These are phyloP conservation scores for Terfezia claveryi DNA, from an alignment of 495 filamentous ascomycete genomes.

Conservation along the genomic window DNA sequence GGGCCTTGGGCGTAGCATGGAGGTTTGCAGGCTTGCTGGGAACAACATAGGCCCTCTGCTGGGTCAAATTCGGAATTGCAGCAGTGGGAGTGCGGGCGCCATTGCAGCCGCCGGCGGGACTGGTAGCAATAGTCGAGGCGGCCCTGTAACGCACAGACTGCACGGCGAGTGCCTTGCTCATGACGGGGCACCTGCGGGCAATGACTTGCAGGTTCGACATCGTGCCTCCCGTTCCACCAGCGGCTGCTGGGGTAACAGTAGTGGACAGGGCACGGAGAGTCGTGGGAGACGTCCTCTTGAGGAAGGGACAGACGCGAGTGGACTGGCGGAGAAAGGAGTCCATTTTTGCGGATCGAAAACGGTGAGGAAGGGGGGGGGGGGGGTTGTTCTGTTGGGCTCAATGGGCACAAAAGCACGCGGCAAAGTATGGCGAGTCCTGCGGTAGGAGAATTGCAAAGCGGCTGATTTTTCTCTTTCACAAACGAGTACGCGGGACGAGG, in stretches of 20 bases:
- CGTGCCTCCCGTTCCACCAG: slow-evolving; percentile 61
- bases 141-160: slow-evolving; percentile 39
- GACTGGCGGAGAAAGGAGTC: slow-evolving; percentile 86
- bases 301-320: slow-evolving; percentile 85
- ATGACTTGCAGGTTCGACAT: slow-evolving; percentile 95
- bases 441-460: too few species aligned
- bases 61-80: slow-evolving; percentile 16
- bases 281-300: slow-evolving; percentile 77
- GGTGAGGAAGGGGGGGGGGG: too few species aligned
- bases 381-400: too few species aligned
- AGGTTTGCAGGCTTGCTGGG: slow-evolving; percentile 16
- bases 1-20: slow-evolving; percentile 2
- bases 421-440: too few species aligned
- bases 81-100: slow-evolving; percentile 17
- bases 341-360: slow-evolving; percentile 29
- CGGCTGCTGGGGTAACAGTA: slow-evolving; percentile 35
- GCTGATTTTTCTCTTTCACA: too few species aligned
- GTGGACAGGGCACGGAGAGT: slow-evolving; percentile 79
- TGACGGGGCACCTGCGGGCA: slow-evolving; percentile 87
- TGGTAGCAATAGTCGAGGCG: slow-evolving; percentile 16
- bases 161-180: slow-evolving; percentile 89
- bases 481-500: too few species aligned
- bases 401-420: too few species aligned
- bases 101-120: slow-evolving; percentile 19
- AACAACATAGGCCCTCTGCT: slow-evolving; percentile 17